Evolutionary conservation across 2,329 filamentous ascomycete species (phyloP), one percentile per base, ranked within the genome.

Genomic region (Hymenoscyphus salicellus): DNA sequence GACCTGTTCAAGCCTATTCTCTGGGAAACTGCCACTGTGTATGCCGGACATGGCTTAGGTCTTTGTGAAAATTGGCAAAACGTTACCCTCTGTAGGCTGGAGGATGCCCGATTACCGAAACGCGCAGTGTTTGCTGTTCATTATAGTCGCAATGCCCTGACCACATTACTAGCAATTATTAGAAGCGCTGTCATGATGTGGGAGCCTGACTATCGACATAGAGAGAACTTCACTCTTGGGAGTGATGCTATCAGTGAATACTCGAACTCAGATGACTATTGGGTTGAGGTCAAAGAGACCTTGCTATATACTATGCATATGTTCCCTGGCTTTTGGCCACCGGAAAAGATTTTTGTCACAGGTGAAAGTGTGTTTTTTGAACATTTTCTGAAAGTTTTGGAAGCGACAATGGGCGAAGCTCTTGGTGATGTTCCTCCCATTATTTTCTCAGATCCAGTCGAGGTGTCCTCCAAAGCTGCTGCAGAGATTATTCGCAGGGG

Each of bases 141-240:
- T 23, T 63, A 63, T n/a, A 63, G 62, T 46, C 56, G 49, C 5
- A 63, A 60, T 20, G 62, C 57, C 16, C 32, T 63, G 11, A 63
- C 46, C n/a, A n/a, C 28, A 10, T 55, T 41, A 2, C 33, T 60
- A 20, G 62, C 62, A 28, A 23, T 14, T 4, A 20, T 63, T n/a
- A 2, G 30, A 30, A 11, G 1, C n/a, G 57, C 57, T n/a, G 20
- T 43, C n/a, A 1, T 7, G 3, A 38, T 28, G n/a, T 60, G 46
- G 41, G 57, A 63, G 26, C 62, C 62, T 1, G 36, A 62, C 23
- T 59, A 62, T 62, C 52, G 59, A 30, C 60, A 43, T 23, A 16
- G 23, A n/a, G 63, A 65, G 36, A 62, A 65, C 30, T 65, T 65
- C 32, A 55, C 52, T 62, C 63, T 65, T 11, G 63, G 59, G 6